Conservation (phyloP, 1,139 yeast species). For the Diutina siamensis region DNA sequence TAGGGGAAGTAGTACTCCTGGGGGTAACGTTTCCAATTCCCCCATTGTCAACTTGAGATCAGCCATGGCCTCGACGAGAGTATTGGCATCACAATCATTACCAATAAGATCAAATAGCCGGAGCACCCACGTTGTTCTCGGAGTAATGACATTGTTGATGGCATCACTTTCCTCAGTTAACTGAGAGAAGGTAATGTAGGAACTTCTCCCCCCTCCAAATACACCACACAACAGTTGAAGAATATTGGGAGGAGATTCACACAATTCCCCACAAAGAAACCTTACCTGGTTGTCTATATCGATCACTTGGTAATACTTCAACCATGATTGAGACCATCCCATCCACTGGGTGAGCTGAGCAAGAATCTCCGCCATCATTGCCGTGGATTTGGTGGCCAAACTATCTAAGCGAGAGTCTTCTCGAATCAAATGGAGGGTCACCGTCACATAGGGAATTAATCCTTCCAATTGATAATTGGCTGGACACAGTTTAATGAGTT, state of each 20-base stretch:
- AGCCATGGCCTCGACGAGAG: conserved; percentile 48
- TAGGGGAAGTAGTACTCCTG: conserved; percentile 58
- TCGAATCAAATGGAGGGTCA: conserved; percentile 62
- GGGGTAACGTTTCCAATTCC: conserved; percentile 60
- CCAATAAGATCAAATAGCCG: conserved; percentile 53
- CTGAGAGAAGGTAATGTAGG: conserved; percentile 59
- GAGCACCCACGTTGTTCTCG: conserved; percentile 48
- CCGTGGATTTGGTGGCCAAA: conserved; percentile 24
- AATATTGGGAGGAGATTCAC: conserved; percentile 44
- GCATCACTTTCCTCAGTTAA: conserved; percentile 52
- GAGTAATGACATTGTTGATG: conserved; percentile 51
- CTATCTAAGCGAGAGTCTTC: conserved; percentile 64
- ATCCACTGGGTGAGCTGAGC: conserved; percentile 54
- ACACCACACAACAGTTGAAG: conserved; percentile 33
- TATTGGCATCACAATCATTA: conserved; percentile 38
- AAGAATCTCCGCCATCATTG: conserved; percentile 40
- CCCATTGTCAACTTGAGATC: conserved; percentile 39
- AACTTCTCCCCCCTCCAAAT: conserved; percentile 30
- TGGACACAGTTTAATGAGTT: conserved; percentile 16
- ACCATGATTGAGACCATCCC: conserved; percentile 71
- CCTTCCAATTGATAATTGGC: conserved; percentile 29
- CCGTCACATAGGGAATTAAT: conserved; percentile 48
- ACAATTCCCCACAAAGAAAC: conserved; percentile 32
- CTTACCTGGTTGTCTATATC: conserved; percentile 18
- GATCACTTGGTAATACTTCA: conserved; percentile 37